Evolutionary conservation across 352 stramenopile genomes (phyloP).

Genomic region (Thraustochytrium sp.): DNA sequence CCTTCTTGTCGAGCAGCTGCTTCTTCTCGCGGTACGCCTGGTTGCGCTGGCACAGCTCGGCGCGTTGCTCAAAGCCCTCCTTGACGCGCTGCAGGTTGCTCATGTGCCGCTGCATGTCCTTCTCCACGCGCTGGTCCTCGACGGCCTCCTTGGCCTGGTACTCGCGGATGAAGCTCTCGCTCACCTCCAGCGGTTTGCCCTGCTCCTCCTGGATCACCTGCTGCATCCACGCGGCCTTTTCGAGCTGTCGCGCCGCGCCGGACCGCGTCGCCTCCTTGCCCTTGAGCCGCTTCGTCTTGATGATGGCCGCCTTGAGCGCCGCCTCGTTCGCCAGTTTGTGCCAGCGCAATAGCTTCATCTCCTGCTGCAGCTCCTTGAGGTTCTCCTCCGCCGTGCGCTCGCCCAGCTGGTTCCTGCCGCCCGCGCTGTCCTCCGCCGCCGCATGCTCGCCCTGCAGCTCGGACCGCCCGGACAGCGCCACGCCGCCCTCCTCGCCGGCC

Average conservation of each 20-base stretch:
- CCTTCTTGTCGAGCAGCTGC: not conserved
- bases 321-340: conserved; percentile 88
- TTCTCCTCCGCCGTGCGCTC: conserved; percentile 21
- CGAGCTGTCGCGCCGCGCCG: conserved; percentile 14
- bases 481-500: not conserved
- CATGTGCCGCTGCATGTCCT: conserved; percentile 78
- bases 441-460: not conserved
- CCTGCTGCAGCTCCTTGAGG: conserved; percentile 65
- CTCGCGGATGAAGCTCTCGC: conserved; percentile 72
- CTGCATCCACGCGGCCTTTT: conserved; percentile 76
- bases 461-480: not conserved
- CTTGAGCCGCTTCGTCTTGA: conserved; percentile 63
- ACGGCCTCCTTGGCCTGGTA: conserved; percentile 68
- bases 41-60: not conserved
- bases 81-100: conserved; percentile 67
- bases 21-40: conserved; percentile 29
- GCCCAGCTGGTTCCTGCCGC: not conserved
- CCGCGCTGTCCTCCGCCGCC: not conserved
- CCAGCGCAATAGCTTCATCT: conserved; percentile 88
- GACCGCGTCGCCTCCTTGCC: not conserved
- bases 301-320: conserved; percentile 78
- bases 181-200: conserved; percentile 77
- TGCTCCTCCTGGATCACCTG: conserved; percentile 84
- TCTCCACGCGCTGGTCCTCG: conserved; percentile 62
- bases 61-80: not conserved